phyloP scores from a whole-genome alignment of 495 filamentous ascomycete genomes.

The Antarctomyces pellizariae region DNA sequence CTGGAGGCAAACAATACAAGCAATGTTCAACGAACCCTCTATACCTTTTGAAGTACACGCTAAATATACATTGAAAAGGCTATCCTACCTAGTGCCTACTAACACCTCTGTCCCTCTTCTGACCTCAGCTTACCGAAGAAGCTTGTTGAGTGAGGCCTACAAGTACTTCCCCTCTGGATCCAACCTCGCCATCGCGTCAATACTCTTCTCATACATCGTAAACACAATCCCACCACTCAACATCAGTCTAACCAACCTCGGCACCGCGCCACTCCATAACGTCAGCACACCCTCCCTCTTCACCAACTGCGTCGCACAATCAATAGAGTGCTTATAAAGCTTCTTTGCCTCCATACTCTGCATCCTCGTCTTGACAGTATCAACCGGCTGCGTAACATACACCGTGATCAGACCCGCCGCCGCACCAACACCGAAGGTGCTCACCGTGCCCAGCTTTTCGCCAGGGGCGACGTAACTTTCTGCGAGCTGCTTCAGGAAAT shows the following conservation, averaged over 20 bases:
- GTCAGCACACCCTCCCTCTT: constrained; percentile 75
- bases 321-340: constrained; percentile 72
- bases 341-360: constrained; percentile 76
- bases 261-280: constrained; percentile 85
- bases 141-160: too few species aligned
- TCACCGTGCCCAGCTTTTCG: constrained; percentile 75
- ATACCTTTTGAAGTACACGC: too few species aligned
- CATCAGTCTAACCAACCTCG: constrained; percentile 60
- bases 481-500: constrained; percentile 69
- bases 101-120: too few species aligned
- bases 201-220: constrained; percentile 97
- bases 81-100: too few species aligned
- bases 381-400: constrained; percentile 73
- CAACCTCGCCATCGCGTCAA: constrained; percentile 57
- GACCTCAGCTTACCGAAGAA: too few species aligned
- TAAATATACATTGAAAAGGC: too few species aligned
- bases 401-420: constrained; percentile 84
- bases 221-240: constrained; percentile 93
- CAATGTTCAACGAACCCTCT: too few species aligned
- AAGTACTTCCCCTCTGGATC: constrained; percentile 79
- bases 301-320: constrained; percentile 63
- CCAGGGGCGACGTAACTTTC: constrained; percentile 82
- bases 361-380: constrained; percentile 95
- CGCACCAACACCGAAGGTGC: constrained; percentile 79
- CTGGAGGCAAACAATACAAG: too few species aligned